A percentile compares a stretch with the other conserved stretches of the same genome.
These are phyloP conservation scores for Cyberlindnera xylosilytica DNA, from an alignment of 805 yeast genomes.

Conservation along the genomic window DNA sequence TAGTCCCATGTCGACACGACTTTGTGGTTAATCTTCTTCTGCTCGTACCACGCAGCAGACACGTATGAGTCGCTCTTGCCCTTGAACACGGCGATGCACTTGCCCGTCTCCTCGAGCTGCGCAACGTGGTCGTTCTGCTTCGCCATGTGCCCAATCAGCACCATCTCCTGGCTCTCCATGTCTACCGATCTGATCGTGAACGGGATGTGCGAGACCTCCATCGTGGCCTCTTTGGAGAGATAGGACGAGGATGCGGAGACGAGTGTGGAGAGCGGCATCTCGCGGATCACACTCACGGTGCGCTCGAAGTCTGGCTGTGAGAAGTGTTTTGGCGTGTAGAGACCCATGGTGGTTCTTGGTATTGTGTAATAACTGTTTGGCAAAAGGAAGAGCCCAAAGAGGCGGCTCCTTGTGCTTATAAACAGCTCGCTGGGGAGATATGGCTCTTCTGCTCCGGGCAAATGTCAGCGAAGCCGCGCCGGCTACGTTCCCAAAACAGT, in stretches of 20 bases:
- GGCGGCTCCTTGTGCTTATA: neutral
- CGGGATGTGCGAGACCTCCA: conserved; percentile 56
- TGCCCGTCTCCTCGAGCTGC: conserved; percentile 32
- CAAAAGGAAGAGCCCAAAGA: no score
- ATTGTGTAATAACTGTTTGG: no score
- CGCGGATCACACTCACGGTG: conserved; percentile 40
- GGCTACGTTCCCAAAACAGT: neutral
- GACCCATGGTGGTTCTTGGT: conserved; percentile 9
- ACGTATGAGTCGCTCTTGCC: conserved; percentile 46
- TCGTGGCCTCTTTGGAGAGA: conserved; percentile 29
- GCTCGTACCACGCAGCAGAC: conserved; percentile 57
- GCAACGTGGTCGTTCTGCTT: conserved; percentile 48
- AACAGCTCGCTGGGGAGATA: neutral
- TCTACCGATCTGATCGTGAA: conserved; percentile 39
- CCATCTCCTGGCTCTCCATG: conserved; percentile 32
- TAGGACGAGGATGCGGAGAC: conserved; percentile 31
- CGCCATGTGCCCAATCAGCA: conserved; percentile 54
- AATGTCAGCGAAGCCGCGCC: neutral
- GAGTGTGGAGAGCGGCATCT: conserved; percentile 52
- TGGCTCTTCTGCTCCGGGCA: neutral
- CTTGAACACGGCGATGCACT: conserved; percentile 50
- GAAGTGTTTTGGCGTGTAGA: conserved; percentile 31
- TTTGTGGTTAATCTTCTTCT: conserved; percentile 53
- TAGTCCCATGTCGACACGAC: conserved; percentile 73
- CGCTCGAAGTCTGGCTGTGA: conserved; percentile 32